Percentiles rank a stretch among this genome's conserved stretches.
phyloP scores from a whole-genome alignment of 1,139 yeast species.

The Protomyces lactucae-debilis region DNA sequence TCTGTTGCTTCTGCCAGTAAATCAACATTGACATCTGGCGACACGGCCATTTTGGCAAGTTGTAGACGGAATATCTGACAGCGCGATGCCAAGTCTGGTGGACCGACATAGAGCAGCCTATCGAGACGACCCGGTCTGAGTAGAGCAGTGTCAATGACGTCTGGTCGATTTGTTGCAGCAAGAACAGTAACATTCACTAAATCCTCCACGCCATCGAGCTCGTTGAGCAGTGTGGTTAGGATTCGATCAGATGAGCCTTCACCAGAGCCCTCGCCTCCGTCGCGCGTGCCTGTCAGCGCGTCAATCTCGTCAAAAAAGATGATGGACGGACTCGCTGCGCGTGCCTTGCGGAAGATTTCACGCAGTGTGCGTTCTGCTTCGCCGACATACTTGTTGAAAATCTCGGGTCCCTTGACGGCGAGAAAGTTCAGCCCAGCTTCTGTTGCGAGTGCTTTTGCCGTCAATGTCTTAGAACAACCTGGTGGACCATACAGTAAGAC shows the following conservation, averaged over 20 bases:
- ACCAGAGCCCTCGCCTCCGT: slow-evolving; percentile 92
- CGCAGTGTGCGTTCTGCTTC: slow-evolving; percentile 99
- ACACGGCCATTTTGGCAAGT: slow-evolving; percentile 53
- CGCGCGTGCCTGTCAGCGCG: slow-evolving; percentile 98
- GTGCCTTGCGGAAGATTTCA: slow-evolving; percentile 96
- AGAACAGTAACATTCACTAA: slow-evolving; percentile 97
- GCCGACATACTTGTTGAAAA: slow-evolving; percentile 96
- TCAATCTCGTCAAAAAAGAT: slow-evolving; percentile 95
- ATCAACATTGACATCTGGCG: slow-evolving; percentile 47
- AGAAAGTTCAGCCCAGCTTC: slow-evolving; percentile 98
- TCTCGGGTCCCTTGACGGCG: slow-evolving; percentile 94
- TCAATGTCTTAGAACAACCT: slow-evolving; percentile 95
- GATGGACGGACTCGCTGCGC: slow-evolving; percentile 95
- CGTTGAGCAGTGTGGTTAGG: slow-evolving; percentile 95
- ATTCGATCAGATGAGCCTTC: slow-evolving; percentile 94
- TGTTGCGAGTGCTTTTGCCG: slow-evolving; percentile 98
- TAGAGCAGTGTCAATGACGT: slow-evolving; percentile 95
- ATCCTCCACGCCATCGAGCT: slow-evolving; percentile 95
- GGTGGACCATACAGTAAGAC: slow-evolving; percentile 95
- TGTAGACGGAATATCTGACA: slow-evolving; percentile 96
- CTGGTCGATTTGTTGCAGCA: slow-evolving; percentile 98
- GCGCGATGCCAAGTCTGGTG: slow-evolving; percentile 95
- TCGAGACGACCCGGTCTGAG: slow-evolving; percentile 98
- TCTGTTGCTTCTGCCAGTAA: slow-evolving; percentile 61
- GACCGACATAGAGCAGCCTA: slow-evolving; percentile 90